phyloP scores from a whole-genome alignment of 371 early-diverging fungal species.

The Rhizopus arrhizus region DNA sequence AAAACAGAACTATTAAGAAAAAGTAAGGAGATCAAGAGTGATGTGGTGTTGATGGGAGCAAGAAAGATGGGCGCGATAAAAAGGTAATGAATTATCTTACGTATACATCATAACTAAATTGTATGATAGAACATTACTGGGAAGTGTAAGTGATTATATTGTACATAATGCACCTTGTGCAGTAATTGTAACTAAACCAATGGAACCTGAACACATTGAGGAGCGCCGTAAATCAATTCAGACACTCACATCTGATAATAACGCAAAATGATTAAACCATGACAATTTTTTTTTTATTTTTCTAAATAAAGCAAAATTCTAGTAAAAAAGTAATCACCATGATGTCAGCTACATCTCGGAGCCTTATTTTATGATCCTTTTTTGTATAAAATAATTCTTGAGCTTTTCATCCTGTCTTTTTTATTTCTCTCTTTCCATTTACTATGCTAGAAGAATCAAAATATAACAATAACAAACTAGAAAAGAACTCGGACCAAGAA shows the following conservation, averaged over 20 bases:
- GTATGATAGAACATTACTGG: constrained; percentile 45
- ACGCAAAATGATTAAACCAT: constrained; percentile 12
- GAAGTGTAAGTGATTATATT: constrained; percentile 61
- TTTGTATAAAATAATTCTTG: too few species aligned
- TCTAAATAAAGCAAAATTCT: too few species aligned
- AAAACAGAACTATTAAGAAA: constrained; percentile 59
- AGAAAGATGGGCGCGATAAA: constrained; percentile 58
- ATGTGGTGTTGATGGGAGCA: constrained; percentile 61
- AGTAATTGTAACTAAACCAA: constrained; percentile 48
- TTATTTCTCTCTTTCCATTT: too few species aligned
- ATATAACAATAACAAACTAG: too few species aligned
- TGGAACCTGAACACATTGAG: constrained; percentile 17
- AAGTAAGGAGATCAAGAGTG: constrained; percentile 53
- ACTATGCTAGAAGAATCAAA: too few species aligned
- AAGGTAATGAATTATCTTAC: constrained; percentile 29
- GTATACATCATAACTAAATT: too few species aligned
- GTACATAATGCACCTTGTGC: constrained; percentile 54
- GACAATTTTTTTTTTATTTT: too few species aligned
- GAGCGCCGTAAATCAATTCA: constrained; percentile 28
- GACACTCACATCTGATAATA: constrained; percentile 20
- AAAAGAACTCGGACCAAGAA: too few species aligned
- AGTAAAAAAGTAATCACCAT: too few species aligned
- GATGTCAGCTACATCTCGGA: too few species aligned
- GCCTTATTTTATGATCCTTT: too few species aligned
- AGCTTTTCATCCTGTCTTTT: too few species aligned